Evolutionary conservation across 2,329 filamentous ascomycete genomes (phyloP).

Genomic region (Talaromyces rugulosus): DNA sequence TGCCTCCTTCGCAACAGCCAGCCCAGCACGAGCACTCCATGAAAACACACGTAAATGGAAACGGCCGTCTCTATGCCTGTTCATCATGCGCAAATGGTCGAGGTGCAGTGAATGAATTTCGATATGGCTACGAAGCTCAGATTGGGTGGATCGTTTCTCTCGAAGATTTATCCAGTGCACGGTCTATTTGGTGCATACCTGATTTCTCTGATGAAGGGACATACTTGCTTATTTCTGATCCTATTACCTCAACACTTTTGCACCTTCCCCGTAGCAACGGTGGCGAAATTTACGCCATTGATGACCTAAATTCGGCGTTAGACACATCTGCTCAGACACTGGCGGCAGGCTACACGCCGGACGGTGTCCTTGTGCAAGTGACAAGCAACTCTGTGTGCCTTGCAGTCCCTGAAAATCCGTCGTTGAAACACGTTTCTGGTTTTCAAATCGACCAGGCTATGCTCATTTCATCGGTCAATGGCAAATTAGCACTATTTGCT

Average conservation of each 20-base stretch:
- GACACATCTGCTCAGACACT: conserved; percentile 41
- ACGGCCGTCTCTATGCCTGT: conserved; percentile 63
- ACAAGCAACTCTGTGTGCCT: conserved; percentile 35
- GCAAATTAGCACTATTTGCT: conserved; percentile 24
- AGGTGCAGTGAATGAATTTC: conserved; percentile 64
- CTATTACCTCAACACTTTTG: conserved; percentile 36
- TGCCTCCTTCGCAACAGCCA: conserved; percentile 21
- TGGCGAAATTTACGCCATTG: conserved; percentile 30
- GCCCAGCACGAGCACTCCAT: background rate
- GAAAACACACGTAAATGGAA: conserved; percentile 23
- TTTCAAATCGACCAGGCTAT: conserved; percentile 21
- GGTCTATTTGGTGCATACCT: conserved; percentile 42
- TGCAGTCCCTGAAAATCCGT: conserved; percentile 19
- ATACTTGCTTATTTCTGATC: conserved; percentile 40
- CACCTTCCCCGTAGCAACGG: conserved; percentile 32
- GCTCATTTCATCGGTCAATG: conserved; percentile 28
- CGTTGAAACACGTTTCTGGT: conserved; percentile 19
- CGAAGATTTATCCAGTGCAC: conserved; percentile 37
- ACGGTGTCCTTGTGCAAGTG: conserved; percentile 38
- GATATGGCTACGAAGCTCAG: conserved; percentile 65
- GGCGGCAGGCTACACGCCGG: conserved; percentile 35
- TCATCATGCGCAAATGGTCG: conserved; percentile 57
- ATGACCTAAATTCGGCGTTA: conserved; percentile 36
- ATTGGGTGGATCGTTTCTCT: conserved; percentile 48
- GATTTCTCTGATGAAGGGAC: conserved; percentile 27